Evolutionary conservation across 345 rosid species (phyloP), one percentile per base, ranked within the genome.

Genomic region (Psidium guajava): DNA sequence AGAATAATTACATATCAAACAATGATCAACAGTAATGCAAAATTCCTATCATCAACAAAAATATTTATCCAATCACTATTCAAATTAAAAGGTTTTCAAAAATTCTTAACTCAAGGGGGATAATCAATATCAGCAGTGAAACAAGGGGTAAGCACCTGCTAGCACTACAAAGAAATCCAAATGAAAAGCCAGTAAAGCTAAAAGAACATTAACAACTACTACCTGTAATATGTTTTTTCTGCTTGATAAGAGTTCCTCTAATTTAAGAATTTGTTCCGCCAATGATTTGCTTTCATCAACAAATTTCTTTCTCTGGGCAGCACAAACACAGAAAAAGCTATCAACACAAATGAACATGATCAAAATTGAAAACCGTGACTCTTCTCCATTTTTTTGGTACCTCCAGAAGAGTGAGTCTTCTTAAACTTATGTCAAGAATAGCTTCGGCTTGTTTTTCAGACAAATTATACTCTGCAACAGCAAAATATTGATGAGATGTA

Each of bases 391-490:
- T 59, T 54, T 59, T 57, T 83, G 81, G 83, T 83, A 95, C 98
- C 99, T 97, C 99, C 83, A 95, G 98, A 88, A 90, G 91, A 87
- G 91, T 93, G 82, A 97, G 92, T 84, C 98, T 89, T 91, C 98
- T 88, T 82, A 97, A 91, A 88, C 90, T 95, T 81, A 97, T 97
- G 89, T 93, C 98, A 87, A 97, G 87, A 86, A 97, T 89, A 82
- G 98, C 98, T 15, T 97, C 97, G 85, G 98, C 97, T 92, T 97
- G 98, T 86, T 95, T 95, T 85, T 90, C 96, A 84, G 99, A 97
- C 51, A 97, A 93, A 87, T 88, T 86, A 88, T 91, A 95, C 86
- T 90, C 98, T 97, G 92, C 87, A 88, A 84, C 44, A 55, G 8
- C 44, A 87, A 82, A 42, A 54, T 20, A 52, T 42, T 5, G 13